Percentiles rank a stretch among this genome's conserved stretches.
phyloP scores from a whole-genome alignment of 1,284 basidiomycete genomes.

The Ganoderma meredithae region DNA sequence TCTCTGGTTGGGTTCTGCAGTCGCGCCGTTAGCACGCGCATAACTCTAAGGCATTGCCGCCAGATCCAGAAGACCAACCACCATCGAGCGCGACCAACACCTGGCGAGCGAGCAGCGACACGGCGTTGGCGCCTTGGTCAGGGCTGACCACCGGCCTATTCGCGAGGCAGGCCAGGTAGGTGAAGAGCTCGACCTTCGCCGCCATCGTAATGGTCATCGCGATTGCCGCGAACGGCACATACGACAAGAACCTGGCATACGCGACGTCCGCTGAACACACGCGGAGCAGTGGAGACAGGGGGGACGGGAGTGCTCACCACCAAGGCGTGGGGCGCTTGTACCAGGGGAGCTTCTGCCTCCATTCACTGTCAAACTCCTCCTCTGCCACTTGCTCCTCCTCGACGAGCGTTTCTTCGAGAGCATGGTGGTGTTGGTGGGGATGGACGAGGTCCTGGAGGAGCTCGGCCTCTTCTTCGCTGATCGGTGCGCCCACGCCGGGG shows the following conservation, averaged over 20 bases:
- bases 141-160: conserved; percentile 36
- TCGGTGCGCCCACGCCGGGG: conserved; percentile 48
- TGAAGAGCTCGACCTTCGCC: conserved; percentile 63
- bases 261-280: background rate
- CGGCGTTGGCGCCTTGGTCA: conserved; percentile 22
- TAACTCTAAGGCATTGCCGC: background rate
- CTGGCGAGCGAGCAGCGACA: conserved; percentile 2
- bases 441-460: conserved; percentile 56
- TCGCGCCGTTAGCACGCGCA: background rate
- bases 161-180: conserved; percentile 40
- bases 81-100: conserved; percentile 7
- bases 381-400: conserved; percentile 38
- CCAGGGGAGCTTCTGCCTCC: conserved; percentile 58
- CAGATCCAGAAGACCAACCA: background rate
- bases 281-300: background rate
- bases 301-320: conserved; percentile 56
- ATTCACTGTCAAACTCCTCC: conserved; percentile 37
- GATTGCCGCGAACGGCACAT: conserved; percentile 59
- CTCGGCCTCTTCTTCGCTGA: conserved; percentile 55
- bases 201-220: conserved; percentile 64
- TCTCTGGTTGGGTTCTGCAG: conserved; percentile 34
- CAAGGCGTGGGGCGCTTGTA: conserved; percentile 72
- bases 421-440: conserved; percentile 46
- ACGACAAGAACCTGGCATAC: conserved; percentile 59
- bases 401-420: conserved; percentile 47